These are phyloP conservation scores for Amylocystis lapponica DNA, from an alignment of 768 basidiomycete genomes.

Conservation along the genomic window DNA sequence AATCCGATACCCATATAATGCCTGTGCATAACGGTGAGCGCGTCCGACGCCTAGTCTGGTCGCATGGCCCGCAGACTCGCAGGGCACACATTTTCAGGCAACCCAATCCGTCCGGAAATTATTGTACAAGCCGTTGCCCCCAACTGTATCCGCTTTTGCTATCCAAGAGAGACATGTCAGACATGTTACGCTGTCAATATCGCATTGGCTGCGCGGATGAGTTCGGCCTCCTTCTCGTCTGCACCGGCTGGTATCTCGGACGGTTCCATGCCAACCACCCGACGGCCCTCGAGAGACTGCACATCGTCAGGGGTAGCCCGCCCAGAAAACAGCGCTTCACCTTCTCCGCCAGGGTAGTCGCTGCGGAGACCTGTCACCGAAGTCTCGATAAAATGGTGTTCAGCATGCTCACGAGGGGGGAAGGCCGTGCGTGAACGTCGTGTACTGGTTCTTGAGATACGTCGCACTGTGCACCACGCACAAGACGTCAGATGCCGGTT, in stretches of 20 bases:
- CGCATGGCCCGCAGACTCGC: too few relatives aligned
- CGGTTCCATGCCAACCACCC: conserved; percentile 38
- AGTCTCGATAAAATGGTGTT: conserved; percentile 26
- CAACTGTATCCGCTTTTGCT: too few relatives aligned
- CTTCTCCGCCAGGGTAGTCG: conserved; percentile 53
- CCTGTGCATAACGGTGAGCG: too few relatives aligned
- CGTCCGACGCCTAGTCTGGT: too few relatives aligned
- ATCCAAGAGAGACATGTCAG: too few relatives aligned
- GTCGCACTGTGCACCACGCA: conserved; percentile 37
- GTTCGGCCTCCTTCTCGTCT: conserved; percentile 8
- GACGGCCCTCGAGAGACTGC: conserved; percentile 29
- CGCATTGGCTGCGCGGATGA: conserved; percentile 25
- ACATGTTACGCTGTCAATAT: too few relatives aligned
- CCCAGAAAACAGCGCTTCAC: conserved; percentile 34
- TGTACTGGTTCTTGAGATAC: conserved; percentile 59
- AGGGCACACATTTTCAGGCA: too few relatives aligned
- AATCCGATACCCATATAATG: too few relatives aligned
- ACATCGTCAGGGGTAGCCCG: conserved; percentile 36
- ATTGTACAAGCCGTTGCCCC: too few relatives aligned
- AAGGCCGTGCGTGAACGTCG: conserved; percentile 50
- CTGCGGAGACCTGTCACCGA: conserved; percentile 4
- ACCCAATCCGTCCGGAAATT: too few relatives aligned
- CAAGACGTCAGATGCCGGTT: not conserved
- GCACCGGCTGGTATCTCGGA: conserved; percentile 18
- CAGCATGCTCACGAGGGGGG: conserved; percentile 49